Conservation (phyloP, 192 early-diverging fungal species). For the Rhizophagus clarus region DNA sequence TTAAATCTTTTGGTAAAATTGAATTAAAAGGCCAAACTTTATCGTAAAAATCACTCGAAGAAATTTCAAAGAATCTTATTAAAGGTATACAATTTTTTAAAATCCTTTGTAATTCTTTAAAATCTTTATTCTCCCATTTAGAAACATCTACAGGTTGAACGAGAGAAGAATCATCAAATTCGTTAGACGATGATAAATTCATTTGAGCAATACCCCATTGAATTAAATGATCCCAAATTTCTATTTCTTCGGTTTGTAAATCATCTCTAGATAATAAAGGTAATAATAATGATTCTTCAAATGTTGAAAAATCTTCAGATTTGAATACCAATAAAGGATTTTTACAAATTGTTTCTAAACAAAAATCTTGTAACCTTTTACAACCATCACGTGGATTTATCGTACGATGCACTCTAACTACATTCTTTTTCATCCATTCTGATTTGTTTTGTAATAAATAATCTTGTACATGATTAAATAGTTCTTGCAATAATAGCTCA, state of each 20-base stretch:
- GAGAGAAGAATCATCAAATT: too few relatives aligned
- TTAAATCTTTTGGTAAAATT: slow-evolving; percentile 7
- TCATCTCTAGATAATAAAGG: slow-evolving; percentile 23
- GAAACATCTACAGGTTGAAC: background rate
- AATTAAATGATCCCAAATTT: slow-evolving; percentile 29
- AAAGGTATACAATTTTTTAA: slow-evolving; percentile 19
- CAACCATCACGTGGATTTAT: background rate
- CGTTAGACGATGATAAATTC: background rate
- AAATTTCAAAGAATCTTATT: slow-evolving; percentile 18
- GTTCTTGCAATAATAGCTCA: slow-evolving; percentile 26
- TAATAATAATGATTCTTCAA: slow-evolving; percentile 26
- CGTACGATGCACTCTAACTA: slow-evolving; percentile 2
- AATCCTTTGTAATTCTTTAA: slow-evolving; percentile 5
- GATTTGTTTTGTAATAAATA: slow-evolving; percentile 7
- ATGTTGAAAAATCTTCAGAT: slow-evolving; percentile 22
- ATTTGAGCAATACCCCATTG: slow-evolving; percentile 30
- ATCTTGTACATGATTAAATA: slow-evolving; percentile 24
- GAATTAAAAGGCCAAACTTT: slow-evolving; percentile 19
- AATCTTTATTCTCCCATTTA: slow-evolving; percentile 20
- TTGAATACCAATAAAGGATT: slow-evolving; percentile 22
- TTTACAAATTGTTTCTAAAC: slow-evolving; percentile 26
- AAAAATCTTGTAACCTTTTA: slow-evolving; percentile 9
- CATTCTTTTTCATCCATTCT: slow-evolving; percentile 17
- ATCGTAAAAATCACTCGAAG: slow-evolving; percentile 23
- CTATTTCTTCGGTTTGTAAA: slow-evolving; percentile 30